A percentile compares a stretch with the other conserved stretches of the same genome.
phyloP scores from a whole-genome alignment of 306 rosid genomes.

The Vachellia pachyceras region DNA sequence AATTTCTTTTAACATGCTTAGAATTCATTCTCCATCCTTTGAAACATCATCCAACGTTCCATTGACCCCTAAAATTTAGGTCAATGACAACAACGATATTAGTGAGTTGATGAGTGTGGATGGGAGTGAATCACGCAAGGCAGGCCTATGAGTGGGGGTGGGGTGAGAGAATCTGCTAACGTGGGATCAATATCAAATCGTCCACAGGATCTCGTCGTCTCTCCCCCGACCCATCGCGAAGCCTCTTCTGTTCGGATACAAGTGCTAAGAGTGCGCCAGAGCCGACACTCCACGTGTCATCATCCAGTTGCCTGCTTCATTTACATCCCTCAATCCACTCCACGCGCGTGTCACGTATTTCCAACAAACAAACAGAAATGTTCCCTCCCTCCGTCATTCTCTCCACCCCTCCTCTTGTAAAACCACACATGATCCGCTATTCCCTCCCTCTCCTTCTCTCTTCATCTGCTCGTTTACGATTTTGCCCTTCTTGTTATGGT shows the following conservation, averaged over 20 bases:
- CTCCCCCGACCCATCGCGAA: not conserved
- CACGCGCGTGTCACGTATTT: constrained; percentile 23
- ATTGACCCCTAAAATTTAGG: not conserved
- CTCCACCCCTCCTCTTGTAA: too few relatives aligned
- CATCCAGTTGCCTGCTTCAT: not conserved
- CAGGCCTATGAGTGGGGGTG: not conserved
- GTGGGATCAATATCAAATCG: not conserved
- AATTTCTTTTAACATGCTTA: too few relatives aligned
- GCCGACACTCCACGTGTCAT: not conserved
- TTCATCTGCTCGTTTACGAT: constrained; percentile 25
- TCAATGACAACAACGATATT: too few relatives aligned
- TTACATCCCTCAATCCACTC: not conserved
- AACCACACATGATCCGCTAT: too few relatives aligned
- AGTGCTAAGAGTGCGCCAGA: not conserved
- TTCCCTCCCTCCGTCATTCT: too few relatives aligned
- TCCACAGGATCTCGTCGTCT: too few relatives aligned
- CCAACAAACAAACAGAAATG: too few relatives aligned
- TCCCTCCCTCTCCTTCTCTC: not conserved
- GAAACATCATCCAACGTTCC: too few relatives aligned
- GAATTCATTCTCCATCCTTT: too few relatives aligned
- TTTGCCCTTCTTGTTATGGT: constrained; percentile 52
- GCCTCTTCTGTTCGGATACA: too few relatives aligned
- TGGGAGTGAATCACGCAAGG: not conserved
- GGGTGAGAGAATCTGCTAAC: not conserved
- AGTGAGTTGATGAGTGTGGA: not conserved